Percentiles rank a stretch among this genome's conserved stretches.
Conservation (phyloP, 2,329 filamentous ascomycete genomes). For the Cytospora leucostoma region DNA sequence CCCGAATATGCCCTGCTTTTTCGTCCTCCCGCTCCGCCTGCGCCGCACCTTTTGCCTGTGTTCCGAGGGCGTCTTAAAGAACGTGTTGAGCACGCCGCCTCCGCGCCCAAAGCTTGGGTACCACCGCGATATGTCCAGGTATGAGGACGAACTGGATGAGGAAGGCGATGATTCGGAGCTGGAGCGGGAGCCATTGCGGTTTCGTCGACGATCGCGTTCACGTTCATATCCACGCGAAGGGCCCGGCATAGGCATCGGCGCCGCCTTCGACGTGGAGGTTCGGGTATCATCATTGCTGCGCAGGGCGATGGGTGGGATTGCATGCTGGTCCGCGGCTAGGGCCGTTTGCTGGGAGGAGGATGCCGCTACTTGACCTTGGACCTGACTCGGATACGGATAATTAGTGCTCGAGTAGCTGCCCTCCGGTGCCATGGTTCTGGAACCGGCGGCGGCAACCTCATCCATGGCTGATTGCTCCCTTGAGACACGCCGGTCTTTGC, state of each 20-base stretch:
- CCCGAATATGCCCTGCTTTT: constrained; percentile 56
- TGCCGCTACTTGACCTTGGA: constrained; percentile 10
- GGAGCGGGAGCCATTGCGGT: constrained; percentile 31
- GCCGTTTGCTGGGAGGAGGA: constrained; percentile 19
- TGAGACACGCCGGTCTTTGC: constrained; percentile 46
- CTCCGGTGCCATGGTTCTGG: constrained; percentile 21
- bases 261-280: constrained; percentile 1
- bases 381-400: constrained; percentile 8
- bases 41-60: constrained; percentile 45
- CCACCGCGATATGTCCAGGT: constrained; percentile 66
- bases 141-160: constrained; percentile 48
- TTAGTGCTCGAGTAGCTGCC: constrained; percentile 21
- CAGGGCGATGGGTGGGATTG: constrained; percentile 18
- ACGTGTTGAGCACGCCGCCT: constrained; percentile 60
- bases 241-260: constrained; percentile 13
- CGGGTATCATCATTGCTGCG: constrained; percentile 20
- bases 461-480: constrained; percentile 41
- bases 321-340: constrained; percentile 12
- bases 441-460: constrained; percentile 28
- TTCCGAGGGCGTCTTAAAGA: constrained; percentile 64
- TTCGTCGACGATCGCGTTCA: constrained; percentile 20
- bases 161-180: constrained; percentile 49
- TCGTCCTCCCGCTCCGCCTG: constrained; percentile 46
- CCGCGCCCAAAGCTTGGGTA: constrained; percentile 48
- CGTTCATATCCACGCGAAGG: constrained; percentile 18